Evolutionary conservation across 352 stramenopile genomes (phyloP).

Genomic region (Phytophthora podocarpi): DNA sequence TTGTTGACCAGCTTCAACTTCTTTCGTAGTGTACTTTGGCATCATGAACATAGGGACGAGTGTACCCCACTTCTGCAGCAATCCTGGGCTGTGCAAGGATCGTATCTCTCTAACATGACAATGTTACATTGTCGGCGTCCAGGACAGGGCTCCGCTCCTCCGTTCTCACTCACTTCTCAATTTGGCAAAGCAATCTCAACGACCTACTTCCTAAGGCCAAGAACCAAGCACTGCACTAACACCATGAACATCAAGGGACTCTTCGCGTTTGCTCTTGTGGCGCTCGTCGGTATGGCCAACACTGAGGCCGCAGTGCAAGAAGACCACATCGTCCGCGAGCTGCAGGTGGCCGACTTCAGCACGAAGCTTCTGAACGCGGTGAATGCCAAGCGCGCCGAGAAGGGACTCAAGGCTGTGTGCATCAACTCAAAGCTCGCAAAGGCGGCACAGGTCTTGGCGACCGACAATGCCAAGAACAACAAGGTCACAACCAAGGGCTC

Average conservation of each 20-base stretch:
- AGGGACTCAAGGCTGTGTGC: constrained; percentile 39
- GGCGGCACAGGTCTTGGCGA: constrained; percentile 27
- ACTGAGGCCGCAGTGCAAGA: constrained; percentile 22
- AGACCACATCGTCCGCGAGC: constrained; percentile 18
- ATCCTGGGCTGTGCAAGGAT: constrained; percentile 21
- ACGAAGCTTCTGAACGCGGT: constrained; percentile 37
- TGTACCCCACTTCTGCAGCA: background rate
- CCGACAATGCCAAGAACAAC: constrained; percentile 35
- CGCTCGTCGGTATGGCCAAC: constrained; percentile 24
- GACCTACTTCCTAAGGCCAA: background rate
- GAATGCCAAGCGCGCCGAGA: constrained; percentile 43
- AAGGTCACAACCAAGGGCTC: constrained; percentile 35
- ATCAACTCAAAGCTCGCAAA: constrained; percentile 42
- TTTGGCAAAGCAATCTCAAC: constrained; percentile 5
- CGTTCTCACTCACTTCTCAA: constrained; percentile 22
- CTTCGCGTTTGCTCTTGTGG: constrained; percentile 23
- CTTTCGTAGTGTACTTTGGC: too few relatives aligned
- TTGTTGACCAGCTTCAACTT: too few relatives aligned
- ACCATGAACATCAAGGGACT: constrained; percentile 41
- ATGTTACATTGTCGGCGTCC: too few relatives aligned
- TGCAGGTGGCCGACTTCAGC: constrained; percentile 46
- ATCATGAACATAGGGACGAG: too few relatives aligned
- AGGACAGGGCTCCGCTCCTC: background rate
- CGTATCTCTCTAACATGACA: too few relatives aligned
- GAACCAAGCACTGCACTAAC: constrained; percentile 2